Percentiles rank a stretch among this genome's conserved stretches.
Evolutionary conservation across 805 yeast genomes (phyloP).

Genomic region (Metschnikowia picachoensis): DNA sequence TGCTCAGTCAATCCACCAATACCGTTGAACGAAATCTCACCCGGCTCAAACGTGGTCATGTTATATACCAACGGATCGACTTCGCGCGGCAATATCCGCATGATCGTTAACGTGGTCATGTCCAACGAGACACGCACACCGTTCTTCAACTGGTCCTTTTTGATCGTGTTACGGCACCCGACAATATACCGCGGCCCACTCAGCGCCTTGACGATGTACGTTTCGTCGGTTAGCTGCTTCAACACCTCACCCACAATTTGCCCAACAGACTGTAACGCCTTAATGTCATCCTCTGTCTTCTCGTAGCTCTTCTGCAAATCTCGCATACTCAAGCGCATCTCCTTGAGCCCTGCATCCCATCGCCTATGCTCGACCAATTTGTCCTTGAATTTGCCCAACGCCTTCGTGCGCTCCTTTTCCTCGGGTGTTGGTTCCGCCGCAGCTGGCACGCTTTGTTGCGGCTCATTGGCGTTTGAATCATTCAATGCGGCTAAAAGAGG

Average conservation of each 20-base stretch:
- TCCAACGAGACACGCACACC: constrained; percentile 96
- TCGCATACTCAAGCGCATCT: constrained; percentile 75
- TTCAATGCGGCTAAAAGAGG: constrained; percentile 69
- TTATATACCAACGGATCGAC: constrained; percentile 97
- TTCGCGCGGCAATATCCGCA: constrained; percentile 96
- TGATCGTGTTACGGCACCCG: constrained; percentile 92
- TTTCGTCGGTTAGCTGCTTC: constrained; percentile 90
- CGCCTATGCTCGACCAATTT: constrained; percentile 89
- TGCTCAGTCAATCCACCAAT: constrained; percentile 97
- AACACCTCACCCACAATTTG: constrained; percentile 96
- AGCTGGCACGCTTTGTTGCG: not conserved
- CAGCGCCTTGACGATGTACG: constrained; percentile 93
- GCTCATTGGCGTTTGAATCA: constrained; percentile 13
- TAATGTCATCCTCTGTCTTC: constrained; percentile 94
- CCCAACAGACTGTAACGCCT: constrained; percentile 95
- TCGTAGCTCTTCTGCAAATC: constrained; percentile 79
- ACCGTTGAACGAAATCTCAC: constrained; percentile 89
- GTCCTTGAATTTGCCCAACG: constrained; percentile 73
- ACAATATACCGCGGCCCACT: constrained; percentile 97
- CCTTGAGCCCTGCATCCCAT: constrained; percentile 89
- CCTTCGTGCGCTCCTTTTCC: constrained; percentile 73
- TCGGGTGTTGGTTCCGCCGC: constrained; percentile 22
- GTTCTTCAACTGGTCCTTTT: constrained; percentile 75
- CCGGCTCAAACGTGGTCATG: constrained; percentile 98
- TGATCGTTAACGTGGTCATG: constrained; percentile 95